Base-by-base conservation (phyloP, 2,329 filamentous ascomycete genomes). In the Cytospora schulzeri region DNA sequence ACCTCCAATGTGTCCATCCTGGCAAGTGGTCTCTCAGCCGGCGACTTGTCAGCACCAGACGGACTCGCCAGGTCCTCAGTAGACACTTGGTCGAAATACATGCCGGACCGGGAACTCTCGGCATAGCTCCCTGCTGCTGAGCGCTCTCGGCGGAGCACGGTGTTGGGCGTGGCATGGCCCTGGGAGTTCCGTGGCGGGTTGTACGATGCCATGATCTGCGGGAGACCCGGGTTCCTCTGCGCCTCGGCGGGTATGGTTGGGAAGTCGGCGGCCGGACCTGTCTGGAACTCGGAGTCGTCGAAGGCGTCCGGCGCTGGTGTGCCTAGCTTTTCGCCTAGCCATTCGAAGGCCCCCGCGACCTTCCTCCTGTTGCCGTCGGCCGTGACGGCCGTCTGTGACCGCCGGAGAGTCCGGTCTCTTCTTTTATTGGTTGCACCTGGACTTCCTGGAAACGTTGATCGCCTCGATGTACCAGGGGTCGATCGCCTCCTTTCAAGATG, bases 241-340 rank as follows among this genome's bases (percentile, higher is more conserved):
- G 54, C 57, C 38, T 64, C 62, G 55, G 45, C 62, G 11, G 62
- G 62, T 17, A 63, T 33, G 19, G 48, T 55, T 6, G 62, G 62
- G 15, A 59, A 63, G 33, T 63, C 35, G 29, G 62, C 62, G 11
- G 62, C 62, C 19, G 11, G 33, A 4, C 62, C 62, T 15, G 12
- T 17, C 33, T 22, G 51, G 17, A 58, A 63, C n/a, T n/a, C 50
- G 26, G 35, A 50, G 33, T 63, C 62, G 28, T 63, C 62, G 22
- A 54, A 63, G 9, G 62, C 35, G 24, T 59, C 62, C 4, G 62
- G 62, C 3, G 62, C 62, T 9, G 62, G 55, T 14, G 55, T 58
- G 24, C 62, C 62, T 12, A 63, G 50, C 12, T 35, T 54, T 4
- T 63, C n/a, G 14, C 62, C 62, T 4, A 63, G 6, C 50, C 56